Base-by-base conservation (phyloP, 148 eudicot genomes). In the Cornus kousa region DNA sequence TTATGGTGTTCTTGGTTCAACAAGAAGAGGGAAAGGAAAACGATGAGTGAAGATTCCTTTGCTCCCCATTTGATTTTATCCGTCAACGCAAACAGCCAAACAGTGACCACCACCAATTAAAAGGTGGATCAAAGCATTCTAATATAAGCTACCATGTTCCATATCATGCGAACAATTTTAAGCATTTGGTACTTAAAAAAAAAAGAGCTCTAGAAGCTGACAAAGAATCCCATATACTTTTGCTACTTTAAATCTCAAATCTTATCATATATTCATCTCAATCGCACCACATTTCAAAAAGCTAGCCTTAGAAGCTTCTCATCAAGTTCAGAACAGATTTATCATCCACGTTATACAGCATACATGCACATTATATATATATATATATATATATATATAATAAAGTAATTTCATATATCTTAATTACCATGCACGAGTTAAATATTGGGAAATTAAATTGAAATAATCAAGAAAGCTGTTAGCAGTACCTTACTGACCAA, bases 161-260 rank as follows among this genome's bases (percentile, higher is more conserved):
- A 13, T 17, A 62, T 62, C 66, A 62, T 62, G 66, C 23, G 23
- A 62, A 62, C 66, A 62, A 53, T 17, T 62, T 62, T 20, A n/a
- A 62, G 23, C 66, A 62, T n/a, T 5, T 62, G 24, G 14, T 20
- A 43, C 48, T 2, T 2, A 43, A 43, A 43, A 62, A 19, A 62
- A 62, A 62, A n/a, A 20, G 66, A 19, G 66, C 28, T 62, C 66
- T 81, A 70, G 80, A 81, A 77, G 80, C 84, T 77, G 77, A 62
- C 80, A 77, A 22, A 72, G 73, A 73, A 14, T 65, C 46, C 80
- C 77, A 78, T 73, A 76, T 70, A 5, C 76, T 74, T 62, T 53
- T 5, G 19, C 6, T 62, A 62, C 66, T 62, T 62, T 62, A 62
- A 62, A 62, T 62, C 66, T n/a, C 66, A 62, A 43, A 62, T n/a